Percentiles rank a stretch among this genome's conserved stretches.
These are phyloP conservation scores for Hanseniaspora nectarophila DNA, from an alignment of 805 yeast genomes.

Conservation along the genomic window DNA sequence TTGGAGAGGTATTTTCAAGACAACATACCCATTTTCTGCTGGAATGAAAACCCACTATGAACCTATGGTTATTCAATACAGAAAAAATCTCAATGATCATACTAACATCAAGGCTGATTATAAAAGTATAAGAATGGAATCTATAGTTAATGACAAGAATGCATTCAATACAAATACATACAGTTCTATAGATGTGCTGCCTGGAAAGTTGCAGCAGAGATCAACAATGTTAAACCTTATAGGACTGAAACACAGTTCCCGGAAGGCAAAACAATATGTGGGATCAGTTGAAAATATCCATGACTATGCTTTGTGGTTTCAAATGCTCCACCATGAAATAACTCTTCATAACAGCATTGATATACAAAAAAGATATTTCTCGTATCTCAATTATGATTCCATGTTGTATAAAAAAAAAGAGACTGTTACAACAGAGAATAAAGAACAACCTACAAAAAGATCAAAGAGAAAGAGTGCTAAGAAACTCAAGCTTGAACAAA, in stretches of 20 bases:
- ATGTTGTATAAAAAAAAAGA: too few relatives aligned
- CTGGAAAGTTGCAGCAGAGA: not conserved
- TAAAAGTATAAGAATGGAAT: not conserved
- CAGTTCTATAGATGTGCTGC: not conserved
- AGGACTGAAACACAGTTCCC: not conserved
- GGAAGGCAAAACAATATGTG: not conserved
- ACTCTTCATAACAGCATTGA: not conserved
- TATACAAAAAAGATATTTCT: not conserved
- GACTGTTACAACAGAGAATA: too few relatives aligned
- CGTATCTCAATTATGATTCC: not conserved
- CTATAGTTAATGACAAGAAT: not conserved
- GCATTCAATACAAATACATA: not conserved
- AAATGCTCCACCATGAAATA: not conserved
- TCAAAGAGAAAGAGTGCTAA: not conserved
- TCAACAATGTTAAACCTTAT: not conserved
- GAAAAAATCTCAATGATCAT: not conserved
- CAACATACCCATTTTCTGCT: not conserved
- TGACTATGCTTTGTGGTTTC: not conserved
- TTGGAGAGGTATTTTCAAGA: not conserved
- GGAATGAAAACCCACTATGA: not conserved
- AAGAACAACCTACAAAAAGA: not conserved
- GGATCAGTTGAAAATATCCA: not conserved
- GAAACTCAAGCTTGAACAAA: too few relatives aligned
- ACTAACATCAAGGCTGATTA: not conserved
- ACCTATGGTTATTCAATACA: not conserved